Evolutionary conservation across 163 green algal species (phyloP), one percentile per base, ranked within the genome.

Genomic region (Chloromonas sp.): DNA sequence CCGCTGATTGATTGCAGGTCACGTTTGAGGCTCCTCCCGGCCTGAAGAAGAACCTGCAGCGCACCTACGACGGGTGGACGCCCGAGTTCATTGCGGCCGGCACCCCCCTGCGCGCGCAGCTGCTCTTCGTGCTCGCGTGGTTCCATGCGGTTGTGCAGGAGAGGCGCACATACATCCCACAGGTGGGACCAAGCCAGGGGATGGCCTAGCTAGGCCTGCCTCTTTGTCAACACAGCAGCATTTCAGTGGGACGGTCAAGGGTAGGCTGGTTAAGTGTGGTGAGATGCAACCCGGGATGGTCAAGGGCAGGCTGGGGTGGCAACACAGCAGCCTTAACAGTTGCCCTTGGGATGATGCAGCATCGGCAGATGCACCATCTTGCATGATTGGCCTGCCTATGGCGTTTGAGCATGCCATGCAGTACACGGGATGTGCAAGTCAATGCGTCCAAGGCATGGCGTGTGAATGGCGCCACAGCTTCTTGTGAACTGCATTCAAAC

Each of bases 51-150:
- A 98, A 96, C 89, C 83, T 98, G 81, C 88, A 91, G 85, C 91
- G 93, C 81, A 96, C 93, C 2, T 96, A 95, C 85, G 89, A 94
- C 57, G 87, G 84, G 2, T 96, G 93, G 93, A 85, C 70, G 5
- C 36, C 87, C 13, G 87, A 94, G 61, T 92, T 90, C 74, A 76
- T 97, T n/a, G 78, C 86, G 1, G 84, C 87, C 0, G 88, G 86
- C 60, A 36, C 86, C 3, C 88, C 91, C 5, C 85, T 96, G 74
- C 89, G 91, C 59, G 92, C 92, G 3, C 93, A 96, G 91, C 91
- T 98, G 86, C 91, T 96, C 78, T 96, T 96, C 86, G 79, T 94
- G 86, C 92, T 98, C 62, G 91, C 95, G 1, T 98, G 94, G 94
- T 94, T 97, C 88, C 93, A 97, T 86, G 94, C 93, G 1, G 90